These are phyloP conservation scores for Anastatica hierochuntica DNA, from an alignment of 345 rosid species.

Conservation along the genomic window DNA sequence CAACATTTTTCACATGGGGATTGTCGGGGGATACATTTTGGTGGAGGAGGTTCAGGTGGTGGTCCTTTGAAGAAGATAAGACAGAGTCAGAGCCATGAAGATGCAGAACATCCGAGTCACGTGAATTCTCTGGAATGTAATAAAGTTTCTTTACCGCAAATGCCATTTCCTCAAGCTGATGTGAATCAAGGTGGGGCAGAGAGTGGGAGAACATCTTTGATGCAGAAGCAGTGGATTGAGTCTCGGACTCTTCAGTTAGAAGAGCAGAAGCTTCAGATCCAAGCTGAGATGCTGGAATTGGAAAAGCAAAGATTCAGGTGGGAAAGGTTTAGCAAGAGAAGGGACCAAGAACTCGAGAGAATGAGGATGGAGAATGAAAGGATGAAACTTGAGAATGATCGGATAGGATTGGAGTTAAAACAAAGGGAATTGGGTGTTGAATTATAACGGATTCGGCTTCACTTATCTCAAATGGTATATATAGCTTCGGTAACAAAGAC, in stretches of 20 bases:
- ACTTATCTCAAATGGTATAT: conserved; percentile 1
- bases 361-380: conserved; percentile 75
- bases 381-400: conserved; percentile 85
- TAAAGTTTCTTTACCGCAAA: conserved; percentile 24
- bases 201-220: conserved; percentile 34
- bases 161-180: conserved; percentile 38
- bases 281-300: conserved; percentile 65
- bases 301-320: conserved; percentile 80
- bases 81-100: conserved; percentile 43
- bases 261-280: conserved; percentile 73
- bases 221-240: conserved; percentile 61
- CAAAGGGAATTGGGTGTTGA: conserved; percentile 30
- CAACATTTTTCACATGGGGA: conserved; percentile 37
- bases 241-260: conserved; percentile 60
- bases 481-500: background rate
- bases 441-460: background rate
- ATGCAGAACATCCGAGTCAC: conserved; percentile 34
- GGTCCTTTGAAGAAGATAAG: conserved; percentile 53
- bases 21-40: conserved; percentile 30
- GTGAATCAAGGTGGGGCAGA: conserved; percentile 43
- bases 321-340: conserved; percentile 72
- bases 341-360: conserved; percentile 66
- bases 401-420: conserved; percentile 59
- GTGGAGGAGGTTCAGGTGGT: conserved; percentile 36
- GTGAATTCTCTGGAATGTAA: conserved; percentile 12